Evolutionary conservation across 2,329 filamentous ascomycete genomes (phyloP).

Genomic region (Rachicladosporium sp.): DNA sequence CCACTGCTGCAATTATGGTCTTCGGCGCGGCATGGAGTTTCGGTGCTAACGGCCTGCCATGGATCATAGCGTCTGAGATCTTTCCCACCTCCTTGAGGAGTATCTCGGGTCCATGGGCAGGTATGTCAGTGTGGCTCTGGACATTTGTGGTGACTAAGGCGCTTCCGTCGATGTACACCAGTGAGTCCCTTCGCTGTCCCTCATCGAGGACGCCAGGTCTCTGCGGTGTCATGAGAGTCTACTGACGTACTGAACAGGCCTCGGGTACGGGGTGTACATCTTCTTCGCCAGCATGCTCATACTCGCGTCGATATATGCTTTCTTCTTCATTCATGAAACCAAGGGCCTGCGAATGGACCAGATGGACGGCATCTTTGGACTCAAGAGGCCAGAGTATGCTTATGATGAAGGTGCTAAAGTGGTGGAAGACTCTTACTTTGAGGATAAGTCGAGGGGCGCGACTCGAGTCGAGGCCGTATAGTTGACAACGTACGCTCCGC

Average conservation of each 20-base stretch:
- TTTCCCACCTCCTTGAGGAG: constrained; percentile 28
- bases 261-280: constrained; percentile 29
- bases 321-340: constrained; percentile 29
- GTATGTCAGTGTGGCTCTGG: constrained; percentile 23
- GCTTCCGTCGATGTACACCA: constrained; percentile 28
- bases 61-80: constrained; percentile 34
- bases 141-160: constrained; percentile 29
- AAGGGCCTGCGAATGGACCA: constrained; percentile 27
- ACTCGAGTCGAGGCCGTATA: neutral
- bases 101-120: constrained; percentile 27
- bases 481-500: too few species aligned
- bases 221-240: neutral
- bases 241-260: constrained; percentile 5
- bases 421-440: too few species aligned
- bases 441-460: constrained; percentile 1
- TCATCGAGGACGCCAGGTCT: too few species aligned
- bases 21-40: constrained; percentile 26
- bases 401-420: constrained; percentile 4
- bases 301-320: constrained; percentile 27
- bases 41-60: constrained; percentile 29
- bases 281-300: constrained; percentile 29
- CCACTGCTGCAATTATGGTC: constrained; percentile 30
- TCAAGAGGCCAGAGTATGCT: constrained; percentile 9
- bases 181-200: constrained; percentile 1
- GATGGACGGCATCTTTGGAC: constrained; percentile 27